Percentiles rank a stretch among this genome's conserved stretches.
Evolutionary conservation across 2,329 filamentous ascomycete genomes (phyloP).

Genomic region (Fonsecaea multimorphosa): DNA sequence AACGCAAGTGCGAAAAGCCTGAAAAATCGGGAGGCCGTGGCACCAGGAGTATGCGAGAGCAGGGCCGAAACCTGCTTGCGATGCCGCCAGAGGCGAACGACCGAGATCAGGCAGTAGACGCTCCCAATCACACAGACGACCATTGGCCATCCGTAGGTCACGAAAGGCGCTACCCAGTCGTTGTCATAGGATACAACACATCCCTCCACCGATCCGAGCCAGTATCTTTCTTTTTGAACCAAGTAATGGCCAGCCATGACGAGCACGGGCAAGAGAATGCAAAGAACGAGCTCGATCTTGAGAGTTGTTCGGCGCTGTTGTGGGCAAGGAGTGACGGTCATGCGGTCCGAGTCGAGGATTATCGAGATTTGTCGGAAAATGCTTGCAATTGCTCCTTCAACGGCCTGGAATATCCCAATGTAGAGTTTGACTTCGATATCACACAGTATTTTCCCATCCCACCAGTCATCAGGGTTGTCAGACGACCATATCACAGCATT

Average conservation of each 20-base stretch:
- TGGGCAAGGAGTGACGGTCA: slow-evolving; percentile 58
- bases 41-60: slow-evolving; percentile 65
- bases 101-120: slow-evolving; percentile 67
- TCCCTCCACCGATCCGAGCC: slow-evolving; percentile 46
- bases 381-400: slow-evolving; percentile 61
- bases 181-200: slow-evolving; percentile 61
- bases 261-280: slow-evolving; percentile 61
- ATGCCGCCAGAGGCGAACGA: slow-evolving; percentile 67
- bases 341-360: slow-evolving; percentile 65
- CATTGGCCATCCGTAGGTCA: slow-evolving; percentile 63
- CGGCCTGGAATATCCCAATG: slow-evolving; percentile 58
- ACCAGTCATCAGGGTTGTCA: slow-evolving; percentile 62
- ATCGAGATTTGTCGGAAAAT: slow-evolving; percentile 66
- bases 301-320: slow-evolving; percentile 55
- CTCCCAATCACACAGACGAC: slow-evolving; percentile 60
- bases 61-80: slow-evolving; percentile 64
- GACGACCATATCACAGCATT: slow-evolving; percentile 70
- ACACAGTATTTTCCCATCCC: slow-evolving; percentile 65
- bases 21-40: slow-evolving; percentile 41
- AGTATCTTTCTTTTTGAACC: slow-evolving; percentile 65
- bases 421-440: slow-evolving; percentile 68
- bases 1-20: slow-evolving; percentile 51
- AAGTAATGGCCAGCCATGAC: slow-evolving; percentile 64
- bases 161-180: slow-evolving; percentile 63
- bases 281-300: slow-evolving; percentile 61